phyloP scores from a whole-genome alignment of 805 yeast genomes.

The Cyberlindnera subsufficiens region DNA sequence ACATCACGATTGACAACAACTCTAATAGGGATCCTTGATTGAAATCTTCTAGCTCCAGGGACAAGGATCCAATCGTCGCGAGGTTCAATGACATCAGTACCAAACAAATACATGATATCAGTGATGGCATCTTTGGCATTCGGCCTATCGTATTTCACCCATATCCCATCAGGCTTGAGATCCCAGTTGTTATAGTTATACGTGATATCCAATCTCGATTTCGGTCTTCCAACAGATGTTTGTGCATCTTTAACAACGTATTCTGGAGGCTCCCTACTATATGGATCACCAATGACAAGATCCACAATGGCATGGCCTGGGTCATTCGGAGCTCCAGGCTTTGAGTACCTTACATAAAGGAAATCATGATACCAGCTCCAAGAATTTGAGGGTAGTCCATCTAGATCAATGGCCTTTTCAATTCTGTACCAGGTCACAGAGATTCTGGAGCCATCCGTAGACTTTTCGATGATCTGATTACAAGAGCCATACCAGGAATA shows the following conservation, averaged over 20 bases:
- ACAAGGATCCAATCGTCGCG: conserved; percentile 47
- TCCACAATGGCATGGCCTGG: conserved; percentile 34
- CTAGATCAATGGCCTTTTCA: conserved; percentile 19
- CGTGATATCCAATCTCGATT: conserved; percentile 18
- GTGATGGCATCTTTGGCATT: conserved; percentile 31
- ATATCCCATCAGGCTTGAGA: conserved; percentile 42
- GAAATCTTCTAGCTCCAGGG: conserved; percentile 10
- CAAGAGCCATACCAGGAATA: conserved; percentile 26
- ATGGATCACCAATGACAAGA: conserved; percentile 34
- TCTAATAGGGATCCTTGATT: conserved; percentile 3
- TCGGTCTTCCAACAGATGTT: conserved; percentile 22
- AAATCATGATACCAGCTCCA: conserved; percentile 20
- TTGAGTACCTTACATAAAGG: conserved; percentile 23
- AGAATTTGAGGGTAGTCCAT: conserved; percentile 9
- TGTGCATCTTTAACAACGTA: conserved; percentile 30
- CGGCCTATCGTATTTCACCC: conserved; percentile 45
- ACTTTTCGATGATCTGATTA: conserved; percentile 18
- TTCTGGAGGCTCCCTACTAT: conserved; percentile 31
- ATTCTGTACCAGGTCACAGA: conserved; percentile 23
- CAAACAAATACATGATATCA: conserved; percentile 47
- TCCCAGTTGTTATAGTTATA: conserved; percentile 34
- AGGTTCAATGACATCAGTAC: conserved; percentile 52
- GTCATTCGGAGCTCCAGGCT: conserved; percentile 5
- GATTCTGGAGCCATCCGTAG: conserved; percentile 1
- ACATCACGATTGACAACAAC: conserved; percentile 4